Percentiles rank a stretch among this genome's conserved stretches.
phyloP scores from a whole-genome alignment of 2,329 filamentous ascomycete species.

The Lomentospora prolificans region DNA sequence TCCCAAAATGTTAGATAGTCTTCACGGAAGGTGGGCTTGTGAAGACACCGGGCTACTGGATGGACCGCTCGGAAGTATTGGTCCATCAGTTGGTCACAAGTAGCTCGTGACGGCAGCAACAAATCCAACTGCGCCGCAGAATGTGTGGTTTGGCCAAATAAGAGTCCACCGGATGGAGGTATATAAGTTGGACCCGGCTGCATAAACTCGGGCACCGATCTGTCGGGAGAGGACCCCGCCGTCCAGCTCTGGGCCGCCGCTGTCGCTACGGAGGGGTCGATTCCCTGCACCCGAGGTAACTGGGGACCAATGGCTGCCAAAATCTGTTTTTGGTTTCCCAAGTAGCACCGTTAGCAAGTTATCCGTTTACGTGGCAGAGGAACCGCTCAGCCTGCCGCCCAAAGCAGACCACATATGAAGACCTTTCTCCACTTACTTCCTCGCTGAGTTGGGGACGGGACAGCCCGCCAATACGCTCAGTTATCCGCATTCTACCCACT shows the following conservation, averaged over 20 bases:
- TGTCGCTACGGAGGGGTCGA: not conserved
- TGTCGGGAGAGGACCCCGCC: not conserved
- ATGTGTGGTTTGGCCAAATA: conserved; percentile 46
- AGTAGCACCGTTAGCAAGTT: not conserved
- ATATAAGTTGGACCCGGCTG: conserved; percentile 57
- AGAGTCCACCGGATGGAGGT: conserved; percentile 56
- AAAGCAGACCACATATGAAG: not conserved
- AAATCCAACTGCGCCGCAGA: conserved; percentile 40
- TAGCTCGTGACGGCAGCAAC: conserved; percentile 47
- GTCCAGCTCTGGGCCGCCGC: not conserved
- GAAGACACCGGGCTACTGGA: conserved; percentile 56
- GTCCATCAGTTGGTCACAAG: conserved; percentile 51
- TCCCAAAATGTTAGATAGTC: conserved; percentile 59
- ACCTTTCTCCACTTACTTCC: conserved; percentile 39
- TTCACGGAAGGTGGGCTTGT: conserved; percentile 55
- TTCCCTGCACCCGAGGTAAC: not conserved
- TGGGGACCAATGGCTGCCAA: not conserved
- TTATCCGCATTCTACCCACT: conserved; percentile 61
- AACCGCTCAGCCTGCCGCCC: too few species aligned
- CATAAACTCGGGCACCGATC: conserved; percentile 41
- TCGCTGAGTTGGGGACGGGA: conserved; percentile 61
- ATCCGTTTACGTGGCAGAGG: too few species aligned
- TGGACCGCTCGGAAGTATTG: conserved; percentile 63
- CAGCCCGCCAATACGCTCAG: conserved; percentile 64
- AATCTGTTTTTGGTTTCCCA: not conserved